phyloP scores from a whole-genome alignment of 441 rosid genomes.

The Rhodomyrtus psidioides region DNA sequence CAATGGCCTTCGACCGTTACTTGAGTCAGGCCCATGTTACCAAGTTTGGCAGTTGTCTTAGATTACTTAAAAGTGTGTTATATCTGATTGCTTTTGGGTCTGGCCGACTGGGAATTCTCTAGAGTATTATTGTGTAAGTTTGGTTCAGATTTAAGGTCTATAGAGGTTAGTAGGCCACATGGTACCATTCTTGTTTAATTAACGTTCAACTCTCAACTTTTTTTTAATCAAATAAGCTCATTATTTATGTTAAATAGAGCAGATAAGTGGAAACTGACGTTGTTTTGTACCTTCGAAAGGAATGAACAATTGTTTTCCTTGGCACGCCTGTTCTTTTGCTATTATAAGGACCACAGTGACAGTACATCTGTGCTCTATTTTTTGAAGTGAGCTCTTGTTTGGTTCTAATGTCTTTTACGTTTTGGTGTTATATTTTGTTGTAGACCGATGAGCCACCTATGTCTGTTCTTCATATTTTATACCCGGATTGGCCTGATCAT shows the following conservation, averaged over 20 bases:
- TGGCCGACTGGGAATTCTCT: background rate
- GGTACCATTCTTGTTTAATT: background rate
- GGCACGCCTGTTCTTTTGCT: background rate
- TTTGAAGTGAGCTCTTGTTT: background rate
- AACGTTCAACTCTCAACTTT: background rate
- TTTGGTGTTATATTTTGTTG: constrained; percentile 1
- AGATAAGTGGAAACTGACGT: background rate
- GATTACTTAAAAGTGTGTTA: background rate
- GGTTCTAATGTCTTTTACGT: background rate
- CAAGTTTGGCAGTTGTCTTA: background rate
- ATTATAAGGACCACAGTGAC: background rate
- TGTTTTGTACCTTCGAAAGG: background rate
- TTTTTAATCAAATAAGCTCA: background rate
- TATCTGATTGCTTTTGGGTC: background rate
- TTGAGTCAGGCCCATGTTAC: background rate
- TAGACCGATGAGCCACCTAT: constrained; percentile 55
- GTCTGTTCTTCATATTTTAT: constrained; percentile 74
- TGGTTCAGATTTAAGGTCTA: background rate
- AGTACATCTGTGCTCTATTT: background rate
- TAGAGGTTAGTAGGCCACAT: background rate
- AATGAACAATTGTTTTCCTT: background rate
- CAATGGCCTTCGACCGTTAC: background rate
- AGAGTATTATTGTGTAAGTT: background rate
- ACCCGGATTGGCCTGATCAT: constrained; percentile 96
- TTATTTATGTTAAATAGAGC: background rate